phyloP scores from a whole-genome alignment of 805 yeast species.

The Metschnikowia lachancei region DNA sequence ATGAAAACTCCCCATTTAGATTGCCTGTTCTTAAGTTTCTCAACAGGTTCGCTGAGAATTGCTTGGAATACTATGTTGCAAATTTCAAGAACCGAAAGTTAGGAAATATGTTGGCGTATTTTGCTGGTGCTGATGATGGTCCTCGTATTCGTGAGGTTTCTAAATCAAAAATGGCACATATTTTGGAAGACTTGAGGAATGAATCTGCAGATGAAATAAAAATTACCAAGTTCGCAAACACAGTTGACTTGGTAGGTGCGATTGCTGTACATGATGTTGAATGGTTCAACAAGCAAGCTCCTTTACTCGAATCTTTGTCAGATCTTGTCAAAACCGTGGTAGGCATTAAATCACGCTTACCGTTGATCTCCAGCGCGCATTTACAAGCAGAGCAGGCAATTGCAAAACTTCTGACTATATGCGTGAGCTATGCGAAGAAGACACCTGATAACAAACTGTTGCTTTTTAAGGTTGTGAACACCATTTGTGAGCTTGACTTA shows the following conservation, averaged over 20 bases:
- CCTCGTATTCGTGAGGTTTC: conserved; percentile 55
- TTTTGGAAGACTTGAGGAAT: conserved; percentile 46
- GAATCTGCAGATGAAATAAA: conserved; percentile 54
- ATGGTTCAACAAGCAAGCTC: conserved; percentile 59
- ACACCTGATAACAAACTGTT: conserved; percentile 27
- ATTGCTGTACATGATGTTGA: conserved; percentile 47
- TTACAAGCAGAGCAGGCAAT: conserved; percentile 72
- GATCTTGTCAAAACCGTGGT: conserved; percentile 44
- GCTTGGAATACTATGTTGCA: conserved; percentile 65
- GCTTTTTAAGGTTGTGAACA: conserved; percentile 32
- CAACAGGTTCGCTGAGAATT: conserved; percentile 75
- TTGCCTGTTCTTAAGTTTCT: conserved; percentile 85
- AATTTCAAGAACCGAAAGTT: conserved; percentile 61
- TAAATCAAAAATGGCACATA: conserved; percentile 48
- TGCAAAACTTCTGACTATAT: conserved; percentile 51
- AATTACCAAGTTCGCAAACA: conserved; percentile 67
- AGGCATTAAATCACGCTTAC: conserved; percentile 29
- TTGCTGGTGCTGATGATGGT: conserved; percentile 56
- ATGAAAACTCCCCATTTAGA: conserved; percentile 85
- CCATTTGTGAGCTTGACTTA: conserved; percentile 44
- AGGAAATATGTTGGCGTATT: conserved; percentile 66
- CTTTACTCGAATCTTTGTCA: conserved; percentile 42
- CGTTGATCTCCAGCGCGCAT: conserved; percentile 57
- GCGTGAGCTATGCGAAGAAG: conserved; percentile 29
- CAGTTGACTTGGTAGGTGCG: conserved; percentile 61